phyloP scores from a whole-genome alignment of 1,139 yeast species.

The Pichia sorboxylosa region DNA sequence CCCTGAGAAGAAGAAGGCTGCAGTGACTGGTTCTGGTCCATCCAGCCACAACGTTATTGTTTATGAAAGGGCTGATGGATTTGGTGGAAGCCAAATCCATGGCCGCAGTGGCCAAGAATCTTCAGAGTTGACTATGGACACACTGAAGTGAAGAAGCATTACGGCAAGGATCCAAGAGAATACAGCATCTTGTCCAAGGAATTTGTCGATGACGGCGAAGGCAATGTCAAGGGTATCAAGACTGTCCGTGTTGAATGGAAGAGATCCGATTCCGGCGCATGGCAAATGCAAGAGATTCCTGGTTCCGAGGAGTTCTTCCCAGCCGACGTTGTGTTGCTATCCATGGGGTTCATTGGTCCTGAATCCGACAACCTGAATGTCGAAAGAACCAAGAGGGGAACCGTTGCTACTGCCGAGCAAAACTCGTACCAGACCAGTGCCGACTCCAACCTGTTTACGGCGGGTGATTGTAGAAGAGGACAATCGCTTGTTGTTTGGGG shows the following conservation, averaged over 20 bases:
- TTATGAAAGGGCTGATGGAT: constrained; percentile 87
- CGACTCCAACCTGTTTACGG: constrained; percentile 68
- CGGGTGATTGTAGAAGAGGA: constrained; percentile 98
- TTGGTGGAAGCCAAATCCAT: constrained; percentile 99
- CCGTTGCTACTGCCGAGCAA: constrained; percentile 58
- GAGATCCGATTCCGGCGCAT: constrained; percentile 87
- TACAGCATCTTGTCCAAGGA: constrained; percentile 91
- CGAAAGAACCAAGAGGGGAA: constrained; percentile 75
- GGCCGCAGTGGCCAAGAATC: constrained; percentile 99
- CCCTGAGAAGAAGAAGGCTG: constrained; percentile 71
- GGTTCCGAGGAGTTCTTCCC: constrained; percentile 89
- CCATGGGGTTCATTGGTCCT: constrained; percentile 98
- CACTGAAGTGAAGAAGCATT: constrained; percentile 86
- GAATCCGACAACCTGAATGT: constrained; percentile 72
- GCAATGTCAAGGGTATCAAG: constrained; percentile 86
- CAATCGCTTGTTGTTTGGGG: constrained; percentile 99
- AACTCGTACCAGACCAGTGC: constrained; percentile 60
- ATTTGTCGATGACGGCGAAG: constrained; percentile 88
- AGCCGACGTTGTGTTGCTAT: constrained; percentile 84
- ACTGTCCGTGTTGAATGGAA: constrained; percentile 98
- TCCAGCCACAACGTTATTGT: constrained; percentile 91
- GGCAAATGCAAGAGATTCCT: constrained; percentile 99
- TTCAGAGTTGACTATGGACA: constrained; percentile 98
- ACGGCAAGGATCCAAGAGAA: constrained; percentile 96
- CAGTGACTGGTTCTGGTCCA: constrained; percentile 93